phyloP scores from a whole-genome alignment of 768 basidiomycete species.

The Leccinum imitatum region DNA sequence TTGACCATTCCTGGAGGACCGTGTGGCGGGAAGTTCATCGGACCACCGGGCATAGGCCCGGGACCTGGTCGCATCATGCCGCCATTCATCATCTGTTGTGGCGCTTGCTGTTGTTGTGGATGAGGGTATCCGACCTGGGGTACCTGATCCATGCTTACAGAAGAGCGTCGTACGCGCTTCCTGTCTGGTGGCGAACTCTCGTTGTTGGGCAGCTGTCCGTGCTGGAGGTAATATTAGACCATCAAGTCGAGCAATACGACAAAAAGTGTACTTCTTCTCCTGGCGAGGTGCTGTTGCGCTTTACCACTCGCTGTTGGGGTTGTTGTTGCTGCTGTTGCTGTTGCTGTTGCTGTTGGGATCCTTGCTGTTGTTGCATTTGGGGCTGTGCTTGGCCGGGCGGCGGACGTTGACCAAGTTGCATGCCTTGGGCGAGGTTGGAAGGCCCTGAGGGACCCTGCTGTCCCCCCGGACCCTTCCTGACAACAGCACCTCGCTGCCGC shows the following conservation, averaged over 20 bases:
- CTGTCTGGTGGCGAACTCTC: conserved; percentile 58
- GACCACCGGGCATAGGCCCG: conserved; percentile 33
- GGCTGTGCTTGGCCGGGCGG: conserved; percentile 27
- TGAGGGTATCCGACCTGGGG: conserved; percentile 37
- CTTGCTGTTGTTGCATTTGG: conserved; percentile 28
- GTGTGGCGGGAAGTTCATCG: conserved; percentile 36
- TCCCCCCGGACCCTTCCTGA: conserved; percentile 31
- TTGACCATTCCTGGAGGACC: conserved; percentile 33
- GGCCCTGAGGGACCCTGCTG: conserved; percentile 28
- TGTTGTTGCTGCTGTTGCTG: conserved; percentile 32
- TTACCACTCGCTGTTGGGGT: conserved; percentile 32
- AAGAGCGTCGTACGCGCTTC: conserved; percentile 54
- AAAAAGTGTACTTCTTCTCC: conserved; percentile 51
- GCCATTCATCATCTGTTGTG: conserved; percentile 40
- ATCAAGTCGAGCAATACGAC: conserved; percentile 6
- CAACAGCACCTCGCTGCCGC: conserved; percentile 22
- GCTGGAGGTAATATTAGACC: conserved; percentile 29
- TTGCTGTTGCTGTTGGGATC: conserved; percentile 30
- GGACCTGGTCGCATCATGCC: conserved; percentile 39
- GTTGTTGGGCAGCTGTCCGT: conserved; percentile 46
- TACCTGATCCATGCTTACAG: conserved; percentile 43
- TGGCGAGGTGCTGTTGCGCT: conserved; percentile 63
- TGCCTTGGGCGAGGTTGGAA: conserved; percentile 32
- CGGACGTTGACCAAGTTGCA: conserved; percentile 43
- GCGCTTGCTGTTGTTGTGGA: conserved; percentile 34